A percentile compares a stretch with the other conserved stretches of the same genome.
These are phyloP conservation scores for Colletotrichum noveboracense DNA, from an alignment of 2,329 filamentous ascomycete genomes.

Conservation along the genomic window DNA sequence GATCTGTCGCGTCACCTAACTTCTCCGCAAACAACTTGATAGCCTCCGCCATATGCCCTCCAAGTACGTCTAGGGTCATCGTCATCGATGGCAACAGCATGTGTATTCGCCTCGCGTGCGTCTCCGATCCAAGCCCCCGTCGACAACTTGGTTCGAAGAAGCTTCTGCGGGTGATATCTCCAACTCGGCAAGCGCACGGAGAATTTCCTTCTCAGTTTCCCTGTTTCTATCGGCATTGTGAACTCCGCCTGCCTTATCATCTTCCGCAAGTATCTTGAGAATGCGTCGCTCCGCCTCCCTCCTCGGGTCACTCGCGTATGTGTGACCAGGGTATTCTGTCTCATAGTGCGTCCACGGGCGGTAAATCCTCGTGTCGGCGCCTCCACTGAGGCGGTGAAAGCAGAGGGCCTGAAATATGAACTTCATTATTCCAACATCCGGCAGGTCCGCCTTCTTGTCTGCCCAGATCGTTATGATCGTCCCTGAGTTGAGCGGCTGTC, in stretches of 20 bases:
- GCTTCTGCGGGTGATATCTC: no score
- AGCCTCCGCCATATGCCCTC: no score
- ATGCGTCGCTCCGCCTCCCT: background rate
- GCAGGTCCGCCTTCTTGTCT: background rate
- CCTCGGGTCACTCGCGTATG: background rate
- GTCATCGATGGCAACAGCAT: no score
- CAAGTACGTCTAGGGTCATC: no score
- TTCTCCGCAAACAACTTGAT: no score
- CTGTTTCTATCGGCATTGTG: background rate
- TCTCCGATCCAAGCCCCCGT: no score
- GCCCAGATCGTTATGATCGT: background rate
- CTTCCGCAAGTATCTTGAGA: background rate
- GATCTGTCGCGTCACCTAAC: no score
- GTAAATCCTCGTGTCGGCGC: background rate
- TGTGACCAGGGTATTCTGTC: background rate
- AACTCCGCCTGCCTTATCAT: background rate
- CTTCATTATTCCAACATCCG: background rate
- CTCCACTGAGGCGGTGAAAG: background rate
- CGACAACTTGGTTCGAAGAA: no score
- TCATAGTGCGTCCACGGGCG: background rate
- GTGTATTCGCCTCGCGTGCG: no score
- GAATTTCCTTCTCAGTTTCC: no score
- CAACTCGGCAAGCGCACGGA: no score
- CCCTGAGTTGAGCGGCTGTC: background rate
- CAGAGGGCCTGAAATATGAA: background rate